A percentile compares a stretch with the other conserved stretches of the same genome.
These are phyloP conservation scores for Cryptosporidium sp. DNA, from an alignment of 169 alveolate genomes.

Conservation along the genomic window DNA sequence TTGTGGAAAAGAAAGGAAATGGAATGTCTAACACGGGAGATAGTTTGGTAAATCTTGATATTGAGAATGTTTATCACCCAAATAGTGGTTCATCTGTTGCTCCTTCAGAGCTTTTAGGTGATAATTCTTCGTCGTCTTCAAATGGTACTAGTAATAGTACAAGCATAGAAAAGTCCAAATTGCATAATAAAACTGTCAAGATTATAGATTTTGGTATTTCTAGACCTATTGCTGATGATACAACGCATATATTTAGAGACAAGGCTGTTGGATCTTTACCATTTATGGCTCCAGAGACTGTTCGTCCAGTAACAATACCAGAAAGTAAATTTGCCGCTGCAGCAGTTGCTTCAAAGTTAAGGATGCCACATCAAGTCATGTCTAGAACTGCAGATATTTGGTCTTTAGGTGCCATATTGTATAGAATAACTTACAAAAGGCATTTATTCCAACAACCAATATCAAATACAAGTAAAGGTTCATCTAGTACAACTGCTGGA, in stretches of 20 bases:
- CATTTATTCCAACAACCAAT: conserved; percentile 63
- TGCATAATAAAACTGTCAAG: conserved; percentile 43
- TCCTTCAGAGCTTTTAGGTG: conserved; percentile 4
- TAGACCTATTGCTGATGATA: conserved; percentile 73
- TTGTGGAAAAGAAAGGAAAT: conserved; percentile 41
- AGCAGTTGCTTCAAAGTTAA: conserved; percentile 59
- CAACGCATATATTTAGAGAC: conserved; percentile 72
- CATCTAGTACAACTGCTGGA: neutral
- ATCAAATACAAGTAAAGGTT: neutral
- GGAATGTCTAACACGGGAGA: neutral
- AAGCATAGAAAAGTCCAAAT: conserved; percentile 4
- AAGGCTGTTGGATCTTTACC: conserved; percentile 74
- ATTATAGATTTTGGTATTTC: conserved; percentile 74
- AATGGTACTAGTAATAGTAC: neutral
- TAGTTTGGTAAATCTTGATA: neutral
- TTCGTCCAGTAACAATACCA: conserved; percentile 64
- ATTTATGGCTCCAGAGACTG: conserved; percentile 76
- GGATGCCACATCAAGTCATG: conserved; percentile 75
- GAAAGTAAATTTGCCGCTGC: conserved; percentile 72
- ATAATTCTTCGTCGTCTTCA: neutral
- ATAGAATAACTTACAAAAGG: conserved; percentile 56
- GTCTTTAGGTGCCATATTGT: conserved; percentile 71
- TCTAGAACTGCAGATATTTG: conserved; percentile 73
- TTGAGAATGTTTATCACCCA: conserved; percentile 1
- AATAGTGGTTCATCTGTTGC: neutral